Conservation (phyloP, 345 rosid species). For the Populus nigra region DNA sequence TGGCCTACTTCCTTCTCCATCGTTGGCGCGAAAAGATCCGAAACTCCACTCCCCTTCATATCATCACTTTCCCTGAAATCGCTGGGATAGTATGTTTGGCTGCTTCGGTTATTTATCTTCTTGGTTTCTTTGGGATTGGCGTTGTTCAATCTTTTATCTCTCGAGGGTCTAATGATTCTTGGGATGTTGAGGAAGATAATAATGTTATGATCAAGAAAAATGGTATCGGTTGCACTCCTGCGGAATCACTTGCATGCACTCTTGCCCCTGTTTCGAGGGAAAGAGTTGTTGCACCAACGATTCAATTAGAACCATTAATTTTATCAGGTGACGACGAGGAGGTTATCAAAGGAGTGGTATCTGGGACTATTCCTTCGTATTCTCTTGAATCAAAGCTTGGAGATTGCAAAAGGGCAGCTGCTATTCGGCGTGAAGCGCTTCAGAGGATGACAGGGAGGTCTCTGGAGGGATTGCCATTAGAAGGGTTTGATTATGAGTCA, state of each 20-base stretch:
- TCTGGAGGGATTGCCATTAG: constrained; percentile 41
- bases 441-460: constrained; percentile 42
- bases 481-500: constrained; percentile 48
- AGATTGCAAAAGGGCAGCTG: constrained; percentile 41
- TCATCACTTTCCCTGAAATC: constrained; percentile 68
- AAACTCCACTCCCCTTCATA: constrained; percentile 75
- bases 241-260: background rate
- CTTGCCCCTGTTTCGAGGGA: background rate
- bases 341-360: constrained; percentile 31
- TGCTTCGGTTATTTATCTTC: constrained; percentile 32
- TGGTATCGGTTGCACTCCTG: background rate
- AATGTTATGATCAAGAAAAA: background rate
- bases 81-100: constrained; percentile 67
- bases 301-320: background rate
- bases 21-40: constrained; percentile 98
- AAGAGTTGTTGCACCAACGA: background rate
- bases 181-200: constrained; percentile 48
- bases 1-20: constrained; percentile 49
- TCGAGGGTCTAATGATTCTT: constrained; percentile 61
- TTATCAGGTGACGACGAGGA: constrained; percentile 35
- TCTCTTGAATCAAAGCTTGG: constrained; percentile 45
- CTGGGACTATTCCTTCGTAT: constrained; percentile 35
- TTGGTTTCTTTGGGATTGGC: constrained; percentile 76
- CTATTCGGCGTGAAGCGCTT: constrained; percentile 42
- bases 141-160: constrained; percentile 73